Percentiles rank a stretch among this genome's conserved stretches.
Evolutionary conservation across 2,329 filamentous ascomycete species (phyloP).

Genomic region (Apiospora malaysiana): DNA sequence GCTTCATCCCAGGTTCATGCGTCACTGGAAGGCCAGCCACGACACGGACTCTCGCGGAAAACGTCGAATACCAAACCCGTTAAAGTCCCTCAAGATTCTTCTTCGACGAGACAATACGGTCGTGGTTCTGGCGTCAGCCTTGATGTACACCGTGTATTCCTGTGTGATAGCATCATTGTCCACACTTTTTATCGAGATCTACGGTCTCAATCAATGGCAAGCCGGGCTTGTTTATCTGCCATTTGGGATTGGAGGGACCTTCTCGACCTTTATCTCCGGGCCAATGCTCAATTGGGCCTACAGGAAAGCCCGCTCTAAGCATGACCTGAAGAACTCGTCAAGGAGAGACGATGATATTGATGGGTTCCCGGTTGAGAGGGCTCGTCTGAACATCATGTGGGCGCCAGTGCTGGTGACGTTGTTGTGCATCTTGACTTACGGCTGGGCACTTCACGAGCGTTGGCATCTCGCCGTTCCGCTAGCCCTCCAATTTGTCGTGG

Average conservation of each 20-base stretch:
- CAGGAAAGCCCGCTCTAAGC: not conserved
- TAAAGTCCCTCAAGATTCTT: constrained; percentile 29
- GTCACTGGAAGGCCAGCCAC: not conserved
- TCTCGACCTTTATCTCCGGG: not conserved
- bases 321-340: not conserved
- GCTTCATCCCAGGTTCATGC: not conserved
- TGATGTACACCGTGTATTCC: constrained; percentile 32
- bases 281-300: not conserved
- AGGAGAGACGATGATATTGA: not conserved
- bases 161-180: constrained; percentile 34
- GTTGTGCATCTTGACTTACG: not conserved
- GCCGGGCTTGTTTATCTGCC: constrained; percentile 35
- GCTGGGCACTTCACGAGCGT: not conserved
- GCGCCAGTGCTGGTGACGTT: not conserved
- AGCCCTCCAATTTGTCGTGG: constrained; percentile 32
- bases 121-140: constrained; percentile 28
- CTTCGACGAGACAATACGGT: constrained; percentile 28
- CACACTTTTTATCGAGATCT: constrained; percentile 32
- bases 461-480: constrained; percentile 30
- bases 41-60: not conserved
- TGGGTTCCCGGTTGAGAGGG: not conserved
- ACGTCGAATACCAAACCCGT: constrained; percentile 27
- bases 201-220: constrained; percentile 32
- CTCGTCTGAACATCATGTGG: not conserved
- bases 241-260: constrained; percentile 30